These are phyloP conservation scores for Juglanconis juglandina DNA, from an alignment of 2,329 filamentous ascomycete species.

Conservation along the genomic window DNA sequence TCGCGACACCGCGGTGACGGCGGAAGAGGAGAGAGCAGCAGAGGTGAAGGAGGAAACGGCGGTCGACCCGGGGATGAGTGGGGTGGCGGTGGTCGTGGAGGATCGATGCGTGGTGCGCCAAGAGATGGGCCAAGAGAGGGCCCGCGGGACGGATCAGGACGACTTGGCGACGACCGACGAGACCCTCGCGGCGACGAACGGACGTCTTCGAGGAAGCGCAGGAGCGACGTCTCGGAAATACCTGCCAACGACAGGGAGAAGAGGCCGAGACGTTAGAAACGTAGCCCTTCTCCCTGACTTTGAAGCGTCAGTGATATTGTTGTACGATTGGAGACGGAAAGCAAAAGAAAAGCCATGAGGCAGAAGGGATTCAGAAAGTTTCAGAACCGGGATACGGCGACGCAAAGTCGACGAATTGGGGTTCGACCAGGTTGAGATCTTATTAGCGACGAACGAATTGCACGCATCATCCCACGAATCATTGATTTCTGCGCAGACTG, in stretches of 20 bases:
- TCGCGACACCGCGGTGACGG: conserved; percentile 23
- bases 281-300: not conserved
- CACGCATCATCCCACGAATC: not conserved
- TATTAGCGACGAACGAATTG: not conserved
- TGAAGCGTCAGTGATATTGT: not conserved
- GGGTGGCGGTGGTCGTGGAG: conserved; percentile 31
- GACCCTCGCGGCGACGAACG: conserved; percentile 34
- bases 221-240: conserved; percentile 45
- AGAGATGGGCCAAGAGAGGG: conserved; percentile 34
- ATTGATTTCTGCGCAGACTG: not conserved
- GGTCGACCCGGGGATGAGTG: conserved; percentile 32
- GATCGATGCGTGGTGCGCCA: conserved; percentile 32
- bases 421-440: not conserved
- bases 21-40: conserved; percentile 27
- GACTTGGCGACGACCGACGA: conserved; percentile 27
- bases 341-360: not conserved
- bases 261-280: conserved; percentile 46
- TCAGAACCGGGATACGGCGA: not conserved
- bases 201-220: conserved; percentile 36
- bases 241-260: conserved; percentile 48
- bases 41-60: conserved; percentile 29
- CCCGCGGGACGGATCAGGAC: conserved; percentile 27
- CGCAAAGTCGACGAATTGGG: not conserved
- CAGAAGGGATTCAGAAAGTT: not conserved
- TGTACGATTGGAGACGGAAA: not conserved